Percentiles rank a stretch among this genome's conserved stretches.
phyloP scores from a whole-genome alignment of 1,139 yeast genomes.

The Zygoascus sp. region DNA sequence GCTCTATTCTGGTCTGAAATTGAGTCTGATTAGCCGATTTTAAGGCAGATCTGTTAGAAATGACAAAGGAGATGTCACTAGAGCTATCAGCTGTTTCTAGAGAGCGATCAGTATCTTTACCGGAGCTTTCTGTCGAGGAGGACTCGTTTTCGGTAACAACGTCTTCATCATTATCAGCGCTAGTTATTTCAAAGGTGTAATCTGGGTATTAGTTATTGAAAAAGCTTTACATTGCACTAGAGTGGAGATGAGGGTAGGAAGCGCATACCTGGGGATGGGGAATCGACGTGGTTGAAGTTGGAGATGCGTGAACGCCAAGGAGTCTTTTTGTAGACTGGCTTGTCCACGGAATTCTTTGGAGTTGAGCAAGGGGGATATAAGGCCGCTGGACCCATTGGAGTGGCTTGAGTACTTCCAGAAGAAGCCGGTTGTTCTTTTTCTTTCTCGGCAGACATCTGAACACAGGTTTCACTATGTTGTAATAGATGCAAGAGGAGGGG shows the following conservation, averaged over 20 bases:
- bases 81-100: slow-evolving; percentile 5
- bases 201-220: too few species aligned
- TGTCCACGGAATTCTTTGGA: neutral
- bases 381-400: neutral
- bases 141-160: neutral
- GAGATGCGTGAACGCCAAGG: neutral
- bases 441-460: neutral
- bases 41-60: neutral
- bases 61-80: slow-evolving; percentile 5
- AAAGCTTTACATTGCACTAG: too few species aligned
- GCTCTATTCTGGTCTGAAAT: neutral
- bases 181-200: too few species aligned
- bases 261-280: neutral
- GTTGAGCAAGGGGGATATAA: neutral
- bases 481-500: too few species aligned
- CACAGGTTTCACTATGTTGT: too few species aligned
- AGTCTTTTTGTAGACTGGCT: slow-evolving; percentile 11
- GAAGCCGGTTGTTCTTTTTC: neutral
- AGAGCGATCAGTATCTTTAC: slow-evolving; percentile 2
- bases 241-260: too few species aligned
- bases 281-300: neutral
- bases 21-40: slow-evolving; percentile 5
- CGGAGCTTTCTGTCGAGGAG: neutral
- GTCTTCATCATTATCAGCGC: too few species aligned
- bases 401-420: neutral